Evolutionary conservation across 805 yeast genomes (phyloP).

Genomic region (Candida sakaeoensis): DNA sequence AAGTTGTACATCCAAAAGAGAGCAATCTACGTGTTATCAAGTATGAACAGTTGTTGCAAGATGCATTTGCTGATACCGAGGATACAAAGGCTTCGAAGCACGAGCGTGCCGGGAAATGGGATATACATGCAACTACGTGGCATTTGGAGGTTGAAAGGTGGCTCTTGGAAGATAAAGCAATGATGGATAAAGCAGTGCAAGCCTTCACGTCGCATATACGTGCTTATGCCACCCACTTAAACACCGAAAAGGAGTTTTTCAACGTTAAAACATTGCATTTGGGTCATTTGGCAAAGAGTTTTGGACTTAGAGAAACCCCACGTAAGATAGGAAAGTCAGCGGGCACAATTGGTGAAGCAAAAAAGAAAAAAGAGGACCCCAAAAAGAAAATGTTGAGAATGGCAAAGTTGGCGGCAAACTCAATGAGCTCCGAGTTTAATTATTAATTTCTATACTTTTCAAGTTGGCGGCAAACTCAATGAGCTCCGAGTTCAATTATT

Average conservation of each 20-base stretch:
- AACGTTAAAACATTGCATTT: conserved; percentile 80
- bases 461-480: conserved; percentile 59
- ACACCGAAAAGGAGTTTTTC: conserved; percentile 74
- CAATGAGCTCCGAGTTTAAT: conserved; percentile 73
- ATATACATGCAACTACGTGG: conserved; percentile 93
- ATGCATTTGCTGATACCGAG: conserved; percentile 36
- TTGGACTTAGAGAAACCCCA: conserved; percentile 93
- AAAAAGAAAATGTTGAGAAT: conserved; percentile 69
- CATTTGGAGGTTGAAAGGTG: conserved; percentile 88
- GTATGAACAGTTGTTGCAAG: conserved; percentile 30
- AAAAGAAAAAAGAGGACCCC: conserved; percentile 59
- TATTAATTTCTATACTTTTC: too few species aligned
- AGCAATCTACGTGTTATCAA: conserved; percentile 30
- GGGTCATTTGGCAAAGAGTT: conserved; percentile 94
- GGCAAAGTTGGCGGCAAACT: conserved; percentile 66
- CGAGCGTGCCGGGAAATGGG: conserved; percentile 64
- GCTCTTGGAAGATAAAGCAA: conserved; percentile 63
- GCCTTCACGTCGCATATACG: conserved; percentile 88
- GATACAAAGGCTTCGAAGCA: conserved; percentile 26
- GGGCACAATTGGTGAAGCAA: conserved; percentile 30
- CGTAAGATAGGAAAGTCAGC: conserved; percentile 58
- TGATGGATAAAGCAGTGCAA: conserved; percentile 64
- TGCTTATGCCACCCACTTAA: conserved; percentile 93
- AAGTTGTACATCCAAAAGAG: conserved; percentile 36
- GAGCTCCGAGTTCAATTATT: conserved; percentile 71